A percentile compares a stretch with the other conserved stretches of the same genome.
Conservation (phyloP, 768 basidiomycete species). For the Boletus sp. region DNA sequence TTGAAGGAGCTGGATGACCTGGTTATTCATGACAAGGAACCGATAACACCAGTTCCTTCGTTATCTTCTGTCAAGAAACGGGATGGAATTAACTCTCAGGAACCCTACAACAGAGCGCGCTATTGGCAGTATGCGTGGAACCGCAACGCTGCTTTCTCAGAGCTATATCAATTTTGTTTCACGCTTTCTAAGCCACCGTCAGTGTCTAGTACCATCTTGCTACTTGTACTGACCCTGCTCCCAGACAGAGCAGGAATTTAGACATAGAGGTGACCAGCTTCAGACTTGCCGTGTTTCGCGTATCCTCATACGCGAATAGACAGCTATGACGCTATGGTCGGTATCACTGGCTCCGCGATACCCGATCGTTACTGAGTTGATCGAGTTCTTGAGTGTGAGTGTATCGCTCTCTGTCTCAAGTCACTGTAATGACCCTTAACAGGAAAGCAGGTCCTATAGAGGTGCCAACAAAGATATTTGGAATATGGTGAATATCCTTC, state of each 20-base stretch:
- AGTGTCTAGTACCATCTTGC: slow-evolving; percentile 28
- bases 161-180: slow-evolving; percentile 73
- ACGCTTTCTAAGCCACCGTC: slow-evolving; percentile 67
- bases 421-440: not conserved
- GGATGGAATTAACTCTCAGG: slow-evolving; percentile 18
- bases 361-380: slow-evolving; percentile 60
- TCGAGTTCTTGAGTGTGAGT: slow-evolving; percentile 61
- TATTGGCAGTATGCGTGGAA: slow-evolving; percentile 51
- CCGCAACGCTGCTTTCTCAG: slow-evolving; percentile 50
- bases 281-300: not conserved
- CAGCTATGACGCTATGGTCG: slow-evolving; percentile 71
- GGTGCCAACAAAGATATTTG: slow-evolving; percentile 83
- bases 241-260: slow-evolving; percentile 68
- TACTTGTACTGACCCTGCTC: slow-evolving; percentile 3
- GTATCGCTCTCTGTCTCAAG: slow-evolving; percentile 12
- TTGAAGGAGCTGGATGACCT: slow-evolving; percentile 61
- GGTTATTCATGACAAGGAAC: slow-evolving; percentile 48
- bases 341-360: slow-evolving; percentile 67
- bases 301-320: slow-evolving; percentile 37
- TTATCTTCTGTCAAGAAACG: slow-evolving; percentile 33
- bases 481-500: slow-evolving; percentile 60
- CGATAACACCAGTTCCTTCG: slow-evolving; percentile 27
- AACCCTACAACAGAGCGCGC: slow-evolving; percentile 52
- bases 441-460: slow-evolving; percentile 59
- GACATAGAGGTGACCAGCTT: slow-evolving; percentile 68